phyloP scores from a whole-genome alignment of 306 rosid genomes.

The Arachis hypogaea region DNA sequence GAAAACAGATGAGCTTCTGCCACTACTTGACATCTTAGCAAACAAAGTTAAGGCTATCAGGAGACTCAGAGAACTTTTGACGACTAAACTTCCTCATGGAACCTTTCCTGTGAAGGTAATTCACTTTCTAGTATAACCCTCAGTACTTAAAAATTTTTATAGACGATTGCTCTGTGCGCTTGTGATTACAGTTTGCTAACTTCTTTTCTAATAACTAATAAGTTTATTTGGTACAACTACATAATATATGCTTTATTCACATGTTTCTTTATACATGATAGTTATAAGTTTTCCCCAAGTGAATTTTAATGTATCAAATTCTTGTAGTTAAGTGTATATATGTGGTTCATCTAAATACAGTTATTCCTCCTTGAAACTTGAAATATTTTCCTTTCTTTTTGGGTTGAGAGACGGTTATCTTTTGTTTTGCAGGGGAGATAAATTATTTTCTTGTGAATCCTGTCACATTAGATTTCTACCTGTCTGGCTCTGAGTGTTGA shows the following conservation, averaged over 20 bases:
- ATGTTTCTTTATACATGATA: not conserved
- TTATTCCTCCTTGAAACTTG: too few relatives aligned
- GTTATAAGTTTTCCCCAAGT: not conserved
- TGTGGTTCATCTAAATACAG: too few relatives aligned
- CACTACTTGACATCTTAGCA: constrained; percentile 92
- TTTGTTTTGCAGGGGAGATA: constrained; percentile 22
- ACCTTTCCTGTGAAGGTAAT: constrained; percentile 96
- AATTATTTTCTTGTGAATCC: not conserved
- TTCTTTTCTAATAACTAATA: not conserved
- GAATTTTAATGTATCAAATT: too few relatives aligned
- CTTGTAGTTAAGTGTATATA: too few relatives aligned
- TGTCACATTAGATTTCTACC: not conserved
- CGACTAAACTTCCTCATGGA: constrained; percentile 92
- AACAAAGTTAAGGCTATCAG: constrained; percentile 97
- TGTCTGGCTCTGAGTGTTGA: not conserved
- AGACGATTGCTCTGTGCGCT: not conserved
- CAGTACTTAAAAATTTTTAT: not conserved
- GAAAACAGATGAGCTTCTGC: constrained; percentile 96
- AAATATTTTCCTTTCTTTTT: not conserved
- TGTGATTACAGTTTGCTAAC: not conserved
- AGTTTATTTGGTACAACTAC: not conserved
- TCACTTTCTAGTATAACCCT: constrained; percentile 24
- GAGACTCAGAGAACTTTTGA: constrained; percentile 96
- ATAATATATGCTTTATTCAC: constrained; percentile 11
- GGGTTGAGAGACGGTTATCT: constrained; percentile 23